Evolutionary conservation across 2,329 filamentous ascomycete genomes (phyloP).

Genomic region (Colletotrichum filicis): DNA sequence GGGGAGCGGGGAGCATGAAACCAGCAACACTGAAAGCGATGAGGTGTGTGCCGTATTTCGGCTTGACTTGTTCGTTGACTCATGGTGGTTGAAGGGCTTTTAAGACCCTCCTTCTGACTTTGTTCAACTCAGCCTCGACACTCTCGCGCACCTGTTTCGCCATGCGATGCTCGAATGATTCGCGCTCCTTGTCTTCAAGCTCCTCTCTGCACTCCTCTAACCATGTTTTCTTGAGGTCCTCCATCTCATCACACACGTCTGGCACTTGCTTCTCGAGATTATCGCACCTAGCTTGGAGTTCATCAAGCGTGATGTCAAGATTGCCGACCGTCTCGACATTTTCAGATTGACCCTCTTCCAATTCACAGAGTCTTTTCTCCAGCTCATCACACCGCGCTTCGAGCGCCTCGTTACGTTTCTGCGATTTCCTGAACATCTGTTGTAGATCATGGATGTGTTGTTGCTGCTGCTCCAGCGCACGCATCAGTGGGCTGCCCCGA

Average conservation of each 20-base stretch:
- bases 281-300: constrained; percentile 2
- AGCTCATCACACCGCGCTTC: constrained; percentile 2
- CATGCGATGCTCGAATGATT: not conserved
- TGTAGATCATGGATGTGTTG: not conserved
- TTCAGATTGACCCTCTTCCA: not conserved
- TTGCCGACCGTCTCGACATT: not conserved
- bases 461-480: not conserved
- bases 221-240: not conserved
- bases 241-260: not conserved
- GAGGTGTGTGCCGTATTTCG: no score
- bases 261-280: not conserved
- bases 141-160: not conserved
- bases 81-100: not conserved
- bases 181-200: not conserved
- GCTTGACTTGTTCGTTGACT: not conserved
- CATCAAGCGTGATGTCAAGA: not conserved
- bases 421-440: not conserved
- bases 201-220: not conserved
- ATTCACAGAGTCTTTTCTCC: not conserved
- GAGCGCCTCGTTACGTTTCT: not conserved
- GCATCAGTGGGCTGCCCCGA: not conserved
- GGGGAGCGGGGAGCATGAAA: no score
- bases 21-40: no score
- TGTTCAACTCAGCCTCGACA: not conserved
- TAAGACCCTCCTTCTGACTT: not conserved